These are phyloP conservation scores for Crithidia sp. DNA, from an alignment of 208 protist genomes.

Conservation along the genomic window DNA sequence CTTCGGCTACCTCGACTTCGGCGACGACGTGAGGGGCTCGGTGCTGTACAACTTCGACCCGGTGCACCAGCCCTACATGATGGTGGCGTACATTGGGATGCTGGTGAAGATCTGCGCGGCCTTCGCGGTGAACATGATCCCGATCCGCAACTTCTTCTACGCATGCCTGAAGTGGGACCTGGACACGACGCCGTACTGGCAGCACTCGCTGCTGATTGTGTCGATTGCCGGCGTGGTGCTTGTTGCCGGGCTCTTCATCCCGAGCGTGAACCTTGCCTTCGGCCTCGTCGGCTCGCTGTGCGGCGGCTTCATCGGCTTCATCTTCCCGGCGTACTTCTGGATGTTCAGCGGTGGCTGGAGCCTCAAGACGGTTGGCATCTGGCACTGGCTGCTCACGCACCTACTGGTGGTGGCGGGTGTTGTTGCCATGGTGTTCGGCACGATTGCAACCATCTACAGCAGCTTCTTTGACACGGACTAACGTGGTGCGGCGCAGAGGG, in stretches of 20 bases:
- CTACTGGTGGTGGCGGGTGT: conserved; percentile 55
- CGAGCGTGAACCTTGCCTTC: conserved; percentile 72
- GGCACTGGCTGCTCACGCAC: conserved; percentile 45
- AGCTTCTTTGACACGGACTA: conserved; percentile 28
- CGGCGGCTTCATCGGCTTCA: conserved; percentile 73
- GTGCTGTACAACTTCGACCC: conserved; percentile 70
- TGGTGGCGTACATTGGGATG: conserved; percentile 70
- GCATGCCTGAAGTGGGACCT: conserved; percentile 51
- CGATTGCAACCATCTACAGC: conserved; percentile 49
- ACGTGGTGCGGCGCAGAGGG: not conserved
- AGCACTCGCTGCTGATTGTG: conserved; percentile 47
- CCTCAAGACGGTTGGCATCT: conserved; percentile 44
- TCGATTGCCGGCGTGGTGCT: conserved; percentile 37
- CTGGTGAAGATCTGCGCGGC: conserved; percentile 65
- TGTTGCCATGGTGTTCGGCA: conserved; percentile 66
- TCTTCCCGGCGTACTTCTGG: conserved; percentile 74
- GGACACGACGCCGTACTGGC: conserved; percentile 61
- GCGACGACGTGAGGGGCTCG: conserved; percentile 33
- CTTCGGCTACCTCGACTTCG: conserved; percentile 85
- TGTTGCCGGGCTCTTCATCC: conserved; percentile 70
- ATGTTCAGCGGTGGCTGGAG: conserved; percentile 71
- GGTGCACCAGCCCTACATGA: conserved; percentile 54
- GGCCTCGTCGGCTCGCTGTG: conserved; percentile 67
- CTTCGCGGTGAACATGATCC: conserved; percentile 63
- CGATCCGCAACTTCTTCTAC: conserved; percentile 65